Evolutionary conservation across 140 eudicot genomes (phyloP).

Genomic region (Anethum foeniculum): DNA sequence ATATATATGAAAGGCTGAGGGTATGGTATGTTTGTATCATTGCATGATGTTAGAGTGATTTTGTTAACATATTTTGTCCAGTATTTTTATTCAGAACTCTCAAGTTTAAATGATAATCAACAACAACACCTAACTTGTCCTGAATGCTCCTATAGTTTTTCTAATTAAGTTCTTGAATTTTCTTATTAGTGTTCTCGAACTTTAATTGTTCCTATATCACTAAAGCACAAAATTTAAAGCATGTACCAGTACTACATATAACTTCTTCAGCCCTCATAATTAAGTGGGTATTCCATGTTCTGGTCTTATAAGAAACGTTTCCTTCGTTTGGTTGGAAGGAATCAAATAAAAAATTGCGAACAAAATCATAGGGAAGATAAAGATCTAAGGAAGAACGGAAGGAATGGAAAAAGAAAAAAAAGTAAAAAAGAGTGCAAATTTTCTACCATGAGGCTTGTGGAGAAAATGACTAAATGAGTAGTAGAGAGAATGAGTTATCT

Average conservation of each 20-base stretch:
- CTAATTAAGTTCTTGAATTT: neutral
- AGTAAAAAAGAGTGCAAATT: neutral
- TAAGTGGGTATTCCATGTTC: neutral
- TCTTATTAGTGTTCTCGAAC: neutral
- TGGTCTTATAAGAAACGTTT: neutral
- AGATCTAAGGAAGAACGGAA: neutral
- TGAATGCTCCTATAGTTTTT: neutral
- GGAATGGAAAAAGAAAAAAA: too few relatives aligned
- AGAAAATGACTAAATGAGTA: neutral
- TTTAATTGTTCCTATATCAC: neutral
- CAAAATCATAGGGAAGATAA: neutral
- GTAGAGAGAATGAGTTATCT: neutral
- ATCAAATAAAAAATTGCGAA: too few relatives aligned
- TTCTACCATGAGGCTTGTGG: neutral
- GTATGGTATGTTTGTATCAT: neutral
- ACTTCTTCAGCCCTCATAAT: neutral
- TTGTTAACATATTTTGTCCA: neutral
- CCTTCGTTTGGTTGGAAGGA: neutral
- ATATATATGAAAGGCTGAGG: neutral
- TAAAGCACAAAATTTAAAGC: neutral
- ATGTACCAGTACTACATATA: neutral
- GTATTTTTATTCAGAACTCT: neutral
- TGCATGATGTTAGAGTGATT: neutral
- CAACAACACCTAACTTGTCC: neutral
- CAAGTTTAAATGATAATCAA: neutral